These are phyloP conservation scores for Suhomyces vadensis DNA, from an alignment of 805 yeast genomes.

Conservation along the genomic window DNA sequence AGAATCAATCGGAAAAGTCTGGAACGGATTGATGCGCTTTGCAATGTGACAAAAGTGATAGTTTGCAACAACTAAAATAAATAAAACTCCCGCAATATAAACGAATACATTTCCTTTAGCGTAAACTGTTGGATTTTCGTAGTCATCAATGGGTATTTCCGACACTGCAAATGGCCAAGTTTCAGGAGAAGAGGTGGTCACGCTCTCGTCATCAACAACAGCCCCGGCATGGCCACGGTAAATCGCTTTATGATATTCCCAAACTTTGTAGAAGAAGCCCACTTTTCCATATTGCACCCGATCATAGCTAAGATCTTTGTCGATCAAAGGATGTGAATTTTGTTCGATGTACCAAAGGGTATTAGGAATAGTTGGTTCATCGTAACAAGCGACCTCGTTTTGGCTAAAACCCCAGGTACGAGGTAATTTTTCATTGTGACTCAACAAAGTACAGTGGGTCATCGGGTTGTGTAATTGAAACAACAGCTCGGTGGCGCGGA, in stretches of 20 bases:
- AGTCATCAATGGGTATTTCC: constrained; percentile 61
- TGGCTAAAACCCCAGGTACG: constrained; percentile 74
- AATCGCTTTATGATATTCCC: constrained; percentile 60
- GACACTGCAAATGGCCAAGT: constrained; percentile 62
- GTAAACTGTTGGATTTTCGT: constrained; percentile 45
- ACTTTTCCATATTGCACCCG: constrained; percentile 28
- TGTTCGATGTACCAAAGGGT: constrained; percentile 75
- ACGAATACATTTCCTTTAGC: constrained; percentile 63
- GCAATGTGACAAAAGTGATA: constrained; percentile 22
- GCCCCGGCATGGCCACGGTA: constrained; percentile 40
- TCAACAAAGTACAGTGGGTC: constrained; percentile 66
- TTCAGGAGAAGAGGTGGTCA: constrained; percentile 33
- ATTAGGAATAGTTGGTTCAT: constrained; percentile 65
- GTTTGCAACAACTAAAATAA: constrained; percentile 26
- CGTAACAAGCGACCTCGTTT: constrained; percentile 86
- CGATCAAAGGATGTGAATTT: constrained; percentile 55
- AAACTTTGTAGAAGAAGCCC: constrained; percentile 51
- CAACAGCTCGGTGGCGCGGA: constrained; percentile 61
- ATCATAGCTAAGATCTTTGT: constrained; percentile 18
- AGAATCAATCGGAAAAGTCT: constrained; percentile 14
- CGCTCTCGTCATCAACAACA: constrained; percentile 41
- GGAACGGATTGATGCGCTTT: constrained; percentile 34
- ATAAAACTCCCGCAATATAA: constrained; percentile 45
- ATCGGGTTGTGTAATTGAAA: constrained; percentile 69
- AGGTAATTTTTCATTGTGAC: constrained; percentile 78